These are phyloP conservation scores for Metschnikowia dekortorum DNA, from an alignment of 805 yeast genomes.

Conservation along the genomic window DNA sequence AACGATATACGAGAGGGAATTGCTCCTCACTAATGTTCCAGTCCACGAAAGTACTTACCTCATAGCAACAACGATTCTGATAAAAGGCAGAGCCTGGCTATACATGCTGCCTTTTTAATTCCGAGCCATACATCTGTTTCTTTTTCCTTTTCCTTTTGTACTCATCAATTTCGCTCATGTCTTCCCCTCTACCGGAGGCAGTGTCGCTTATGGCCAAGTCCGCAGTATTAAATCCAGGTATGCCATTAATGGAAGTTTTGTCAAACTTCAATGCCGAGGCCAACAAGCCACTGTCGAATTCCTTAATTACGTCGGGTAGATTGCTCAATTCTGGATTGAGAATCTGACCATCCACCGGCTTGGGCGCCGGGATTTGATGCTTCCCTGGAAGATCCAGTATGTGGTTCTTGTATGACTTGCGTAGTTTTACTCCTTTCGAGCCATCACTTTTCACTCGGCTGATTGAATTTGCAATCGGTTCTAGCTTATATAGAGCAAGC, in stretches of 20 bases:
- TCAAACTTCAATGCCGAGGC: slow-evolving; percentile 53
- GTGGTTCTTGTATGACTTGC: slow-evolving; percentile 94
- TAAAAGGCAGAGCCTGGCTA: slow-evolving; percentile 3
- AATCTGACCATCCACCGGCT: slow-evolving; percentile 32
- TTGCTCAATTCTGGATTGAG: slow-evolving; percentile 35
- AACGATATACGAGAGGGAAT: neutral
- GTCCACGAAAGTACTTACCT: neutral
- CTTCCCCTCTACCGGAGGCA: slow-evolving; percentile 38
- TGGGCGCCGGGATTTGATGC: slow-evolving; percentile 54
- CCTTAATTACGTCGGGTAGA: slow-evolving; percentile 44
- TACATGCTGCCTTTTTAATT: slow-evolving; percentile 34
- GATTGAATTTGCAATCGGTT: slow-evolving; percentile 66
- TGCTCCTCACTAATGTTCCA: neutral
- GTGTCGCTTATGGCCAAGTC: slow-evolving; percentile 59
- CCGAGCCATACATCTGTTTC: slow-evolving; percentile 35
- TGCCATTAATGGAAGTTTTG: slow-evolving; percentile 61
- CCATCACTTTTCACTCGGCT: slow-evolving; percentile 88
- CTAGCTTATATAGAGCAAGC: slow-evolving; percentile 62
- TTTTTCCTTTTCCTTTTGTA: slow-evolving; percentile 30
- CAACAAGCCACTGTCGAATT: slow-evolving; percentile 48
- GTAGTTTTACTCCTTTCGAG: slow-evolving; percentile 82
- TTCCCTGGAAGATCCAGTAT: slow-evolving; percentile 82
- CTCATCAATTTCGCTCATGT: slow-evolving; percentile 37
- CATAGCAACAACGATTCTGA: neutral
- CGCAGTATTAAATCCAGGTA: slow-evolving; percentile 71